Percentiles rank a stretch among this genome's conserved stretches.
phyloP scores from a whole-genome alignment of 345 rosid genomes.

The Sisymbrium altissimum region DNA sequence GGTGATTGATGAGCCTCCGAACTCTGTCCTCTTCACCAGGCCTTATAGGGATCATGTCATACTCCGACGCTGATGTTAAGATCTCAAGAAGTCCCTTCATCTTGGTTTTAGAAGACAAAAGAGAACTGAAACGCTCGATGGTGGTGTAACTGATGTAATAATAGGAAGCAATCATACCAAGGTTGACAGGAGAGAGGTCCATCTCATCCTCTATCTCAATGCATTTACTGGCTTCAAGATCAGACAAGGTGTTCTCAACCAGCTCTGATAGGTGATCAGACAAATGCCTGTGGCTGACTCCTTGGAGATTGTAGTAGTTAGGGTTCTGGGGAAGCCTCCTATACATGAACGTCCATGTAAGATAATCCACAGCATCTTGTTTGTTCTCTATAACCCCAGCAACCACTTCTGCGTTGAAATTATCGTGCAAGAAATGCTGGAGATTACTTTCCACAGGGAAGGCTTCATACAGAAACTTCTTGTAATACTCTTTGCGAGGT shows the following conservation, averaged over 20 bases:
- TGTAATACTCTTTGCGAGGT: conserved; percentile 88
- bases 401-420: conserved; percentile 87
- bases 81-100: conserved; percentile 93
- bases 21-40: conserved; percentile 90
- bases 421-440: conserved; percentile 86
- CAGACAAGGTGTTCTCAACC: conserved; percentile 77
- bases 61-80: conserved; percentile 87
- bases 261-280: conserved; percentile 97
- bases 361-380: conserved; percentile 95
- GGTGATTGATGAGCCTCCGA: conserved; percentile 74
- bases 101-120: conserved; percentile 75
- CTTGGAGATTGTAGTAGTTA: conserved; percentile 95
- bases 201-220: conserved; percentile 72
- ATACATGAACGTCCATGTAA: conserved; percentile 95
- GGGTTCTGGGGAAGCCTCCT: conserved; percentile 92
- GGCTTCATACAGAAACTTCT: conserved; percentile 85
- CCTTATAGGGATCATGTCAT: conserved; percentile 65
- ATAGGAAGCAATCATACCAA: conserved; percentile 86
- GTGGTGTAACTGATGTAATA: conserved; percentile 86
- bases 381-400: conserved; percentile 75
- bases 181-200: conserved; percentile 77
- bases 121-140: conserved; percentile 86
- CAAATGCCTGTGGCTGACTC: conserved; percentile 90
- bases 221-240: conserved; percentile 81
- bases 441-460: conserved; percentile 91